Conservation (phyloP, 129 eudicot genomes). For the Flaveria sonorensis region DNA sequence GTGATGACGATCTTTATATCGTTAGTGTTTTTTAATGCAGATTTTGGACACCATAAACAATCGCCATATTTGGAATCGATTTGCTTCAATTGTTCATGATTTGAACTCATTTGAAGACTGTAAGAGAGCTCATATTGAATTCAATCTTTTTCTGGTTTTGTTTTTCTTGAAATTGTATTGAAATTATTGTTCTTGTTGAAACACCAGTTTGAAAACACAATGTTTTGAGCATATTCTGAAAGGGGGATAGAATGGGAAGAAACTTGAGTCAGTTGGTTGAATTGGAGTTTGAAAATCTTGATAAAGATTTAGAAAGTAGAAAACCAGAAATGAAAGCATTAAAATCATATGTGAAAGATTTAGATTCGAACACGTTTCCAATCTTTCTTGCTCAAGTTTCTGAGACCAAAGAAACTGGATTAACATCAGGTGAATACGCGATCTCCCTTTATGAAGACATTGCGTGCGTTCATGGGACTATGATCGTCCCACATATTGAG, state of each 20-base stretch:
- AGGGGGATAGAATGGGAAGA: background rate
- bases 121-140: background rate
- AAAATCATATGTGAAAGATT: background rate
- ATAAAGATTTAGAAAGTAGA: background rate
- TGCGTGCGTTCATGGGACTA: background rate
- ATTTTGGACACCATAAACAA: background rate
- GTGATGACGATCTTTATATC: too few species aligned
- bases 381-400: background rate
- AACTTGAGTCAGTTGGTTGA: background rate
- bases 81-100: background rate
- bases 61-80: background rate
- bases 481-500: background rate
- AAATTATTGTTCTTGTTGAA: background rate
- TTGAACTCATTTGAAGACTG: background rate
- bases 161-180: background rate
- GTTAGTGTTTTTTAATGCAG: too few species aligned
- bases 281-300: constrained; percentile 1
- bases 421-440: background rate
- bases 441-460: background rate
- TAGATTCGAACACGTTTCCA: background rate
- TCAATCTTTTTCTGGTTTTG: background rate
- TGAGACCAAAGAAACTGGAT: background rate
- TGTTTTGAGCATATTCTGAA: background rate
- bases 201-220: background rate
- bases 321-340: background rate